These are phyloP conservation scores for Malus fusca DNA, from an alignment of 306 rosid species.

Conservation along the genomic window DNA sequence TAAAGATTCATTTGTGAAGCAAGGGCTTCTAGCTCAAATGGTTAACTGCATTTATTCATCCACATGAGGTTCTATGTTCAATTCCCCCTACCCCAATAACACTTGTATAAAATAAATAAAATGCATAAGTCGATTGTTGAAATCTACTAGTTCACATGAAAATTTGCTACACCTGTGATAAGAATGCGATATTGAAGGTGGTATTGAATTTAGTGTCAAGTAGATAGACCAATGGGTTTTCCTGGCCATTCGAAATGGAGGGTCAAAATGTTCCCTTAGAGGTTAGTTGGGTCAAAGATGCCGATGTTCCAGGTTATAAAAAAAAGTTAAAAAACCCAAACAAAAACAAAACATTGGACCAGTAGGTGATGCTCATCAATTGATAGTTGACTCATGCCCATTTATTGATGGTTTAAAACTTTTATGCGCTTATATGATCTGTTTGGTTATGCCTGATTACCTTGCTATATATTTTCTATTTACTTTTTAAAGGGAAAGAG, in stretches of 20 bases:
- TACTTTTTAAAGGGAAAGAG: conserved; percentile 52
- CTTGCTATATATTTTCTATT: not conserved
- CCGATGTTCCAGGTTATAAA: not conserved
- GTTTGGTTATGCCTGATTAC: conserved; percentile 20
- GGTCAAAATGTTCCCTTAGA: not conserved
- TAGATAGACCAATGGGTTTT: not conserved
- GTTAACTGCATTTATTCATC: not conserved
- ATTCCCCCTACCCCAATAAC: not conserved
- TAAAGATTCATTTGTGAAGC: not conserved
- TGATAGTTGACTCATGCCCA: conserved; percentile 6
- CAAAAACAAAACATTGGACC: not conserved
- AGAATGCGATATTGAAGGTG: not conserved
- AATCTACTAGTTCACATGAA: not conserved
- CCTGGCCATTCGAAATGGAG: not conserved
- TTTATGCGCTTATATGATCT: conserved; percentile 3
- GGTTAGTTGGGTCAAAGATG: not conserved
- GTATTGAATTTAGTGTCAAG: not conserved
- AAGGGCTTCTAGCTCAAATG: not conserved
- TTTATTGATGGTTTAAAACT: conserved; percentile 6
- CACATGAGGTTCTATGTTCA: not conserved
- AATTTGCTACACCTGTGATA: not conserved
- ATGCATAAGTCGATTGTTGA: not conserved
- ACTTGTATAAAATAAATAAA: no score
- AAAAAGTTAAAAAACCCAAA: not conserved
- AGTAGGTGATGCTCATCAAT: not conserved